phyloP scores from a whole-genome alignment of 352 stramenopile genomes.

The Blastocystis sp. region DNA sequence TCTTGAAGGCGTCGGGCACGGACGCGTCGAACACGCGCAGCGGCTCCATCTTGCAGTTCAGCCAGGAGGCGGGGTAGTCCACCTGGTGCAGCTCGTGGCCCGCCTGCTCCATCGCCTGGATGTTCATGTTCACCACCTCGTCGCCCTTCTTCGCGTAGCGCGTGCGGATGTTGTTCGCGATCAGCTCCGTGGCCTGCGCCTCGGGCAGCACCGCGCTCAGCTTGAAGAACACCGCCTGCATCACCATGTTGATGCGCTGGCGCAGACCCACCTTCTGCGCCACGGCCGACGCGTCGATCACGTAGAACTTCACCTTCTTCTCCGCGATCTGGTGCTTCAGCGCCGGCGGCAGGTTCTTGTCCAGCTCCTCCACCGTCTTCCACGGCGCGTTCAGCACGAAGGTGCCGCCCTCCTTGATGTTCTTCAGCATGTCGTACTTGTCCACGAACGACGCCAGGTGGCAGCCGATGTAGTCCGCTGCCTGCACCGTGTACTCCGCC shows the following conservation, averaged over 20 bases:
- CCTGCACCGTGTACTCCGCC: constrained; percentile 69
- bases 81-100: constrained; percentile 2
- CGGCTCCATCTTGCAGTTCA: constrained; percentile 70
- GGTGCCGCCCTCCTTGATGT: constrained; percentile 74
- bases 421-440: constrained; percentile 77
- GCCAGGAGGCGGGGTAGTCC: constrained; percentile 73
- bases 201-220: constrained; percentile 7
- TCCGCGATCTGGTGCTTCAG: constrained; percentile 74
- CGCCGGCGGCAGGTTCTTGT: constrained; percentile 72
- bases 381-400: constrained; percentile 53
- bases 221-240: constrained; percentile 67
- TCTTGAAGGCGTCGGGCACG: constrained; percentile 73
- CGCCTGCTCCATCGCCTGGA: constrained; percentile 30
- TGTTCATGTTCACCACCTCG: constrained; percentile 54
- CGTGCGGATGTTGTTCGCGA: neutral
- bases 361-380: constrained; percentile 72
- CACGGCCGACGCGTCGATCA: constrained; percentile 68
- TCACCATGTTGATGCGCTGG: constrained; percentile 77
- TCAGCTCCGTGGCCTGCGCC: neutral
- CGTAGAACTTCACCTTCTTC: constrained; percentile 69
- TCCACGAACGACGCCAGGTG: constrained; percentile 76
- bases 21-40: constrained; percentile 72
- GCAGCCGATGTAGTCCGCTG: constrained; percentile 75
- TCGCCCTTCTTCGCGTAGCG: constrained; percentile 44
- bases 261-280: constrained; percentile 74